A percentile compares a stretch with the other conserved stretches of the same genome.
Conservation (phyloP, 179 eudicot species). For the Corrigiola litoralis region DNA sequence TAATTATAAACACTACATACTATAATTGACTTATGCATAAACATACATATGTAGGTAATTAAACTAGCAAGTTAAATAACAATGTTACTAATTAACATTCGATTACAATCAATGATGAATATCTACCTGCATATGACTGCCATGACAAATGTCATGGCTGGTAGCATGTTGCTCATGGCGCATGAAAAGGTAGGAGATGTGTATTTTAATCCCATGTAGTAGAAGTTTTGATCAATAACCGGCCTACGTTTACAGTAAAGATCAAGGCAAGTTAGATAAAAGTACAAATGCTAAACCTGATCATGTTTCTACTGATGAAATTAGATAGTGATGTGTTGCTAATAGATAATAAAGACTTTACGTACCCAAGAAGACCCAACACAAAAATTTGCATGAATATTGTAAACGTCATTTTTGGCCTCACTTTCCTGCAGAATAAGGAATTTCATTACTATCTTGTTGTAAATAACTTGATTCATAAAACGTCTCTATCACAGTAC, state of each 20-base stretch:
- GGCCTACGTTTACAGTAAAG: slow-evolving; percentile 40
- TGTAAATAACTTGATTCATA: too few species aligned
- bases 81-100: too few species aligned
- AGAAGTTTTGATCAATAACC: slow-evolving; percentile 87
- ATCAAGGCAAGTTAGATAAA: not conserved
- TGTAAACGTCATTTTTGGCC: slow-evolving; percentile 69
- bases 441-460: too few species aligned
- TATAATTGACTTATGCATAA: too few species aligned
- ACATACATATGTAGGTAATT: too few species aligned
- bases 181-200: slow-evolving; percentile 94
- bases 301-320: not conserved
- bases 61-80: too few species aligned
- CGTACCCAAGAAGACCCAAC: slow-evolving; percentile 89
- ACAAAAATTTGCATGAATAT: slow-evolving; percentile 69
- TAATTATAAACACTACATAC: too few species aligned
- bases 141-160: slow-evolving; percentile 95
- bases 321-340: not conserved
- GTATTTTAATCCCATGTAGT: slow-evolving; percentile 76
- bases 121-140: slow-evolving; percentile 72
- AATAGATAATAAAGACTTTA: slow-evolving; percentile 7
- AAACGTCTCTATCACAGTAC: too few species aligned
- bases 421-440: slow-evolving; percentile 37
- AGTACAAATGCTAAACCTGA: not conserved
- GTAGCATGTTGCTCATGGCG: slow-evolving; percentile 98
- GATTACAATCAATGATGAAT: too few species aligned